These are phyloP conservation scores for Handroanthus guayacan DNA, from an alignment of 257 asterid species.

Conservation along the genomic window DNA sequence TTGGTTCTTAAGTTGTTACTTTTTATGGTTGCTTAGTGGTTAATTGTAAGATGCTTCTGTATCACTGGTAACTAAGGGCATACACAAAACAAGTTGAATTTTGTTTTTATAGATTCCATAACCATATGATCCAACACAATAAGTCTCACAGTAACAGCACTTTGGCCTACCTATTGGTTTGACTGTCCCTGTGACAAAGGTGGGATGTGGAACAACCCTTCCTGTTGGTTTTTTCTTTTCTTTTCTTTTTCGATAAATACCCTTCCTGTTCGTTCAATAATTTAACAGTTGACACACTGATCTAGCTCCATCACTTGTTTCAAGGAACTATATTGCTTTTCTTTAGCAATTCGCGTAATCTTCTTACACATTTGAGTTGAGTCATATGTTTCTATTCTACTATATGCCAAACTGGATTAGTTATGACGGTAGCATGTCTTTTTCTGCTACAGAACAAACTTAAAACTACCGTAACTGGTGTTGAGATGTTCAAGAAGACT, in stretches of 20 bases:
- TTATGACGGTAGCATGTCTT: constrained; percentile 24
- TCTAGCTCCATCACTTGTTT: constrained; percentile 11
- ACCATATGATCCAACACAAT: neutral
- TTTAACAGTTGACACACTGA: neutral
- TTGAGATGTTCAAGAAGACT: constrained; percentile 98
- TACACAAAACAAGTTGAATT: neutral
- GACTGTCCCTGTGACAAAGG: neutral
- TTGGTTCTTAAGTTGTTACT: neutral
- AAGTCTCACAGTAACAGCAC: neutral
- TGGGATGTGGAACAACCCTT: constrained; percentile 21
- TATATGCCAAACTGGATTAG: constrained; percentile 21
- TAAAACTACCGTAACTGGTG: constrained; percentile 95
- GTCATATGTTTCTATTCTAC: constrained; percentile 10
- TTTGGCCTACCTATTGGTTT: neutral
- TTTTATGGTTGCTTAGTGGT: neutral
- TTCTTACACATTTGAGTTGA: constrained; percentile 1
- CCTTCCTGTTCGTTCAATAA: neutral
- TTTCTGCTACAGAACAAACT: constrained; percentile 62
- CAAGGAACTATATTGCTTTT: constrained; percentile 5
- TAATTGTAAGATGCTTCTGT: constrained; percentile 11
- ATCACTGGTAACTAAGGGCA: constrained; percentile 1
- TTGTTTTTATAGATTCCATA: neutral
- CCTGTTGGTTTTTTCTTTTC: neutral
- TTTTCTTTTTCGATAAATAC: no score
- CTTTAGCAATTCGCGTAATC: neutral